Base-by-base conservation (phyloP, 257 asterid species). In the Nicotiana paniculata region DNA sequence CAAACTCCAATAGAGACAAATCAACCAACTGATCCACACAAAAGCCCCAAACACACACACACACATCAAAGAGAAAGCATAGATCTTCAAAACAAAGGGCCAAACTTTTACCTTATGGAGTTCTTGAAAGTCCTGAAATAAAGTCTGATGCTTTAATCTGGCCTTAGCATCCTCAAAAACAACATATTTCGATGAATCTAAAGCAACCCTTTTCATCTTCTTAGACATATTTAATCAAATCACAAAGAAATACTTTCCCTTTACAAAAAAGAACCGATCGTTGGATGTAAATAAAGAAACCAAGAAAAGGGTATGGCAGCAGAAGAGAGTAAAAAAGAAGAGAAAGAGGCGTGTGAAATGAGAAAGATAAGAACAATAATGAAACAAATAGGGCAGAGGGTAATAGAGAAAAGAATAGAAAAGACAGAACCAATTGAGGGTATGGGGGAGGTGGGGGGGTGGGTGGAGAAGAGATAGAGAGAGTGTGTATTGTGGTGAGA, bases 121-220 rank as follows among this genome's bases (percentile, higher is more conserved):
- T 55, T 93, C 93, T 53, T 84, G 88, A 83, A 84, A 96, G 86
- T 94, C 97, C 84, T 89, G 97, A 87, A 90, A 51, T 83, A 96
- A 97, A 59, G 84, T 79, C 83, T 84, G 93, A 85, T 89, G 91
- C 88, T 87, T 96, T 61, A 84, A 80, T 74, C 89, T 88, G 48
- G 86, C 81, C 89, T 83, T 92, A 18, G 88, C 70, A 67, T 86
- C 94, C 81, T 84, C 93, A 81, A 28, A 85, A 35, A 83, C 90
- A 77, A 75, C 85, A 70, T 84, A 66, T 16, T 87, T 72, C 17
- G 82, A 62, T 28, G 88, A 81, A 26, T 81, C 93, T 70, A 83
- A 21, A 81, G 83, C 86, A 81, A 81, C 85, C 88, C 87, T 90
- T 80, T 89, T 90, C 89, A 87, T 80, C 95, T 85, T 93, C 90